Conservation (phyloP, 345 rosid species). For the Camelina neglecta region DNA sequence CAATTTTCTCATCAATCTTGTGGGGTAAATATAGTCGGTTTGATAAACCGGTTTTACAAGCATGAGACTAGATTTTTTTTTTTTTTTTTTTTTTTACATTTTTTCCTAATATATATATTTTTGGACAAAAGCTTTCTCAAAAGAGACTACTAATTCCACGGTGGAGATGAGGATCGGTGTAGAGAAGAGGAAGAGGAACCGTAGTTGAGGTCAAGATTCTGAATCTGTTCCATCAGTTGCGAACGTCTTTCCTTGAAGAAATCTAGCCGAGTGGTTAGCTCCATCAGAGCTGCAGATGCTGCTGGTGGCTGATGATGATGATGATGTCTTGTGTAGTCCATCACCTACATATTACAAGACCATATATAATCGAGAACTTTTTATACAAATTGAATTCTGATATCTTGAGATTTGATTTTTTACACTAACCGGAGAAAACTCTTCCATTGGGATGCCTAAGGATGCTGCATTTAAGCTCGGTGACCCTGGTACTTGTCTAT, state of each 20-base stretch:
- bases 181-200: conserved; percentile 67
- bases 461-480: conserved; percentile 40
- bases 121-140: background rate
- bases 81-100: conserved; percentile 15
- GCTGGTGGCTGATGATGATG: conserved; percentile 51
- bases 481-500: conserved; percentile 63
- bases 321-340: conserved; percentile 49
- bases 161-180: conserved; percentile 81
- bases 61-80: no score
- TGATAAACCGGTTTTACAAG: conserved; percentile 37
- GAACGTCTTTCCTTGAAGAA: conserved; percentile 98
- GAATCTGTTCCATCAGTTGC: conserved; percentile 95
- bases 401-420: background rate
- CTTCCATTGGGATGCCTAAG: conserved; percentile 44
- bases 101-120: background rate
- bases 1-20: background rate
- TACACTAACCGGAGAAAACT: conserved; percentile 39
- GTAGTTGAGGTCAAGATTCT: conserved; percentile 85
- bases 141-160: conserved; percentile 64
- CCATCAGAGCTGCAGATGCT: conserved; percentile 84
- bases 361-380: background rate
- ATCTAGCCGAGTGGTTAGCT: conserved; percentile 89
- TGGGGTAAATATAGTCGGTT: conserved; percentile 8
- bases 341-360: conserved; percentile 49
- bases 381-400: background rate